Percentiles rank a stretch among this genome's conserved stretches.
phyloP scores from a whole-genome alignment of 2,329 filamentous ascomycete species.

The Cercospora sp. region DNA sequence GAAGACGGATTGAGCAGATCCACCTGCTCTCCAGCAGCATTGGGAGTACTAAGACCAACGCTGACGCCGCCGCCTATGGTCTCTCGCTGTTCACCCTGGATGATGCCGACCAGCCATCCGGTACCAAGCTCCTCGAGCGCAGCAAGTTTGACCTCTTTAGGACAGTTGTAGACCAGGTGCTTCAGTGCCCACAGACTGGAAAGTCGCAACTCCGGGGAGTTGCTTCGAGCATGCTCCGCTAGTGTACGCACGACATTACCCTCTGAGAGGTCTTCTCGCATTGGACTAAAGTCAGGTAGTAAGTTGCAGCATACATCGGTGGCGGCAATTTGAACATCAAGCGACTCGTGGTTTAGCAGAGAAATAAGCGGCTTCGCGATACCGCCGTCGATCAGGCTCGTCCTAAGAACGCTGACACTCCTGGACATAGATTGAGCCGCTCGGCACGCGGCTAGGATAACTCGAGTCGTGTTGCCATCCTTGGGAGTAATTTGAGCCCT shows the following conservation, averaged over 20 bases:
- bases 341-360: constrained; percentile 71
- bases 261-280: constrained; percentile 77
- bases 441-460: constrained; percentile 83
- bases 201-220: constrained; percentile 74
- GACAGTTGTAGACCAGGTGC: constrained; percentile 75
- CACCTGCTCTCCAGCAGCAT: constrained; percentile 62
- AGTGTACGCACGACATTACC: constrained; percentile 73
- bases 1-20: constrained; percentile 57
- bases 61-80: constrained; percentile 51
- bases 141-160: constrained; percentile 70
- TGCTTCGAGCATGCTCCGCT: constrained; percentile 80
- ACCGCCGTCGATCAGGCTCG: constrained; percentile 81
- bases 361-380: constrained; percentile 75
- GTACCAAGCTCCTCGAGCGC: constrained; percentile 76
- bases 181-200: constrained; percentile 94
- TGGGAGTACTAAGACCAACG: constrained; percentile 48
- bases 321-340: constrained; percentile 82
- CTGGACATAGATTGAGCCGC: constrained; percentile 78
- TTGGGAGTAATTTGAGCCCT: constrained; percentile 45
- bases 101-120: constrained; percentile 77
- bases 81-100: constrained; percentile 58
- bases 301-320: constrained; percentile 84
- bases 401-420: constrained; percentile 80
- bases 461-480: constrained; percentile 75
- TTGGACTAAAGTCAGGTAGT: constrained; percentile 83